Evolutionary conservation across 2,329 filamentous ascomycete species (phyloP), one percentile per base, ranked within the genome.

Genomic region (Tolypocladium inflatum): DNA sequence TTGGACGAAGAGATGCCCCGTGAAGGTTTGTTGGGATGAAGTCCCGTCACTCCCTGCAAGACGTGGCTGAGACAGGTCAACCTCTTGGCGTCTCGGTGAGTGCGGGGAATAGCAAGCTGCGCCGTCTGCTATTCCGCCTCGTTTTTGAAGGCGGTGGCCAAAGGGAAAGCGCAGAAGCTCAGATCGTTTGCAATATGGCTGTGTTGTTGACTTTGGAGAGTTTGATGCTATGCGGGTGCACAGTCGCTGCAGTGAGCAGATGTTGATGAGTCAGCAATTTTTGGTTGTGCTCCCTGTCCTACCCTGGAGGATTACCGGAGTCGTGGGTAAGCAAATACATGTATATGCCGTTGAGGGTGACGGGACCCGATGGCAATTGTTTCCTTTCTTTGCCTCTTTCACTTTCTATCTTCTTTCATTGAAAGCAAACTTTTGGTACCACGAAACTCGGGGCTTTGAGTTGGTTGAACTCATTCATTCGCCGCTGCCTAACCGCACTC

Each of bases 251-350:
- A 15, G 11, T 11, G 53, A 39, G n/a, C 48, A 41, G 37, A 23
- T 8, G 4, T 4, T 41, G 61, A 62, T 63, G 61, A 62, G 58
- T 63, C 58, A 63, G 65, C 41, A 56, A 55, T 50, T 21, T 26
- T 33, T 4, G 8, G 21, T 30, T 2, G 1, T 2, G 3, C 2
- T 5, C 6, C 2, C 15, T 4, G 30, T 19, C 26, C 48, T 51
- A 51, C 48, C 48, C 48, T 51, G 10, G 48, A 51, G 48, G 3
- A 51, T 7, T 10, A 26, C 21, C 3, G 4, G 23, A 26, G 13
- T 4, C 35, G 56, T 66, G 60, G 59, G 42, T 23, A 15, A 33
- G 30, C 30, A n/a, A 35, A 3, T 5, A 2, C 39, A 9, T n/a
- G 33, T 8, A 37, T 2, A 1, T 50, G 30, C 10, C 48, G 26